Base-by-base conservation (phyloP, 202 grass and related monocot genomes). In the Schoenoplectus tabernaemontani region DNA sequence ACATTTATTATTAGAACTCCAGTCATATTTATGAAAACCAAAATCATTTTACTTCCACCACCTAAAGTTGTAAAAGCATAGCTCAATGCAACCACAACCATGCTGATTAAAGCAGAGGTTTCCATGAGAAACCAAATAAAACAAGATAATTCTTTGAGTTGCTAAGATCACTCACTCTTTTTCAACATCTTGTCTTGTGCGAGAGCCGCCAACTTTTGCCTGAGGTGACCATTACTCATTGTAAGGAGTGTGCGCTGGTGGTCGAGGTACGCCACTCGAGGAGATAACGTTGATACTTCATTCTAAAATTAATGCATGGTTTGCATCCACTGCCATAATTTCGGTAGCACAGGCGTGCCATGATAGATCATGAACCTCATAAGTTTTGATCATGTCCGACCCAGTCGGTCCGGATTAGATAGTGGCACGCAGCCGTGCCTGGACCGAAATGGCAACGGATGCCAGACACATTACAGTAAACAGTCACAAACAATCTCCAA, bases 191-290 rank as follows among this genome's bases (percentile, higher is more conserved):
- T 16, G 11, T 75, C 70, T 75, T 75, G 70, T 33, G 28, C 15
- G 16, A 75, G 16, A 34, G 70, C 3, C 7, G 7, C 47, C 28
- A 75, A 34, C 47, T 75, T 75, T 56, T 75, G 70, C 48, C 26
- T 56, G 16, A 75, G 70, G 30, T 75, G 70, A 36, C 70, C 47
- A 11, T 75, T 75, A 48, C 47, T 75, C 30, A 75, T 75, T 3
- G 70, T 75, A 75, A 75, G 70, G 7, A 75, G 70, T 8, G 28
- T 75, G 3, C 70, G 70, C 9, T 75, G 70, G 28, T 75, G 70
- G 28, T 75, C 70, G 7, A 75, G 70, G 9, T 75, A 75, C 1
- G 47, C 70, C 47, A 75, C 70, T 34, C 70, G 70, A 75, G 70
- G 70, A 75, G 70, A 5, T 56, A 54, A 54, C 9, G 70, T 53